Evolutionary conservation across 75 land plant genomes (phyloP), one percentile per base, ranked within the genome.

Genomic region (Gnetum montanum): DNA sequence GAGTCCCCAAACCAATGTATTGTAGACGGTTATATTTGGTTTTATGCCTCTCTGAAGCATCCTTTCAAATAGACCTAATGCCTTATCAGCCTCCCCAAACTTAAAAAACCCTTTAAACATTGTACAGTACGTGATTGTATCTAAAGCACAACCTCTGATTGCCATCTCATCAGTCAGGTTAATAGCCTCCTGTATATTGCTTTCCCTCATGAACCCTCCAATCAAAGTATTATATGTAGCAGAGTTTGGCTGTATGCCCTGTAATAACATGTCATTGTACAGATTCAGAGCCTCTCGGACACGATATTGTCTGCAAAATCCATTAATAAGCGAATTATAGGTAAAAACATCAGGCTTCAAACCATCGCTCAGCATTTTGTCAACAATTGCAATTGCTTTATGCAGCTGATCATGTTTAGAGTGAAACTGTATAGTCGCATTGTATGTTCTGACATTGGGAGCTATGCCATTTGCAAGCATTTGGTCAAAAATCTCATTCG

Each of bases 141-240:
- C 71, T 26, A 80, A 77, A 26, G 61, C 40, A 31, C 62, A 64
- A 6, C 83, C 86, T 46, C 55, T 66, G 24, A 66, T 54, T 10
- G 50, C 24, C 89, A 88, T 88, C 24, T 75, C 79, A 48, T 77
- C 61, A 28, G 66, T 54, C 27, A 83, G 73, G 36, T 68, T 43
- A 15, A 64, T 18, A 23, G 87, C 87, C 43, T 83, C 77, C 57
- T 79, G 66, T 24, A 33, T 41, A 10, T 8, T 46, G 33, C 74
- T 66, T 49, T 52, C 74, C 60, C 56, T 64, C 37, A 75, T 19
- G 29, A 79, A 67, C 15, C 71, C 77, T 61, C 61, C 62, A 41
- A 86, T 72, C 11, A 86, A 31, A 12, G 79, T 79, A 61, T 82
- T 86, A 49, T 68, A 86, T 6, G 87, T 79, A 0, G 75, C 71